These are phyloP conservation scores for Zhuliangozyma parablackwelliae DNA, from an alignment of 1,139 yeast genomes.

Conservation along the genomic window DNA sequence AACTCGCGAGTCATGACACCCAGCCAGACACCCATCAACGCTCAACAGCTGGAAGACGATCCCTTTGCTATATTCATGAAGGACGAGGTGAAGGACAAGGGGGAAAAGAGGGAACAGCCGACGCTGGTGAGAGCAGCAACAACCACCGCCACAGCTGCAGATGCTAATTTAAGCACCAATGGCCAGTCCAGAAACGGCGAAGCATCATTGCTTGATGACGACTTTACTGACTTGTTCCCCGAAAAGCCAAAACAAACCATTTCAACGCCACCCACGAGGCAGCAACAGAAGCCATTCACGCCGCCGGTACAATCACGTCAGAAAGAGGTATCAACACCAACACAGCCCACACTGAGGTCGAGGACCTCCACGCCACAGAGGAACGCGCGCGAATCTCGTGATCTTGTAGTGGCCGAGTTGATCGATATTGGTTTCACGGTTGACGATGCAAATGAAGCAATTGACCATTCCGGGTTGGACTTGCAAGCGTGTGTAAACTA, in stretches of 20 bases:
- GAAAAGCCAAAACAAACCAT: not conserved
- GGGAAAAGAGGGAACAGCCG: no score
- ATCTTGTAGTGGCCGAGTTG: constrained; percentile 61
- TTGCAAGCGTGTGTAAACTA: constrained; percentile 64
- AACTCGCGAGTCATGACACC: not conserved
- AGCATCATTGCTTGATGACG: constrained; percentile 35
- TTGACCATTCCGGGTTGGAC: constrained; percentile 53
- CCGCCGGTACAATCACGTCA: not conserved
- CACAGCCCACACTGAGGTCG: not conserved
- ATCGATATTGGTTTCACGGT: constrained; percentile 76
- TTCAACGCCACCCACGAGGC: not conserved
- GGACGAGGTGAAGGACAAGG: not conserved
- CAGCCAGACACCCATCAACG: not conserved
- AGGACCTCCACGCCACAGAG: not conserved
- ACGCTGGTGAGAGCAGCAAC: not conserved
- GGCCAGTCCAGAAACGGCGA: constrained; percentile 2
- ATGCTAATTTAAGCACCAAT: not conserved
- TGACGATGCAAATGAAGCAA: constrained; percentile 59
- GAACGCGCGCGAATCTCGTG: constrained; percentile 19
- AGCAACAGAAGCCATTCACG: no score
- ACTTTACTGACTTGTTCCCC: constrained; percentile 37
- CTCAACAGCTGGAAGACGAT: constrained; percentile 7
- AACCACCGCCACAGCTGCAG: not conserved
- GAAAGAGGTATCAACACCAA: constrained; percentile 1
- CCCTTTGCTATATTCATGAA: constrained; percentile 16